Conservation (phyloP, 2,329 filamentous ascomycete species). For the Teratosphaeria pseudoeucalypti region DNA sequence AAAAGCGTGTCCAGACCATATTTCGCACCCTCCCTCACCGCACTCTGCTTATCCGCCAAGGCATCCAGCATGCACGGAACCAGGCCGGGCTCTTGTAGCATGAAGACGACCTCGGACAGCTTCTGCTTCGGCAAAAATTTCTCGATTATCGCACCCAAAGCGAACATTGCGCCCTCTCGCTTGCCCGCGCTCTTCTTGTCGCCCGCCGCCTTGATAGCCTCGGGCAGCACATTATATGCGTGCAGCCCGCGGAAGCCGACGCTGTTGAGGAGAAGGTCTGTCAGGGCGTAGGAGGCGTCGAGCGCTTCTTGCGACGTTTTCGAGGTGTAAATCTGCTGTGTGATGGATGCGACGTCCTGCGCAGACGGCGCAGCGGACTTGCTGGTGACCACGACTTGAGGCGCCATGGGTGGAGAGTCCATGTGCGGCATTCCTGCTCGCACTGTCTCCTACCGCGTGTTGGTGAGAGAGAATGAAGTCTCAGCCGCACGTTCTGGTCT, state of each 20-base stretch:
- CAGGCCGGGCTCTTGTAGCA: conserved; percentile 69
- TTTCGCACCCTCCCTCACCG: conserved; percentile 83
- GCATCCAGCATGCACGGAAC: conserved; percentile 68
- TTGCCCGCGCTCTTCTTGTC: conserved; percentile 88
- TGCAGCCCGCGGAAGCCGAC: conserved; percentile 53
- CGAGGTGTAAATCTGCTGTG: conserved; percentile 36
- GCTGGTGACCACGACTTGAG: conserved; percentile 37
- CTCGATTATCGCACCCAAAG: conserved; percentile 88
- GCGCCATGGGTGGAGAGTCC: conserved; percentile 40
- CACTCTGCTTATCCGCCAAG: conserved; percentile 77
- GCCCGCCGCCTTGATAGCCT: conserved; percentile 64
- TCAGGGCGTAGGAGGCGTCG: conserved; percentile 55
- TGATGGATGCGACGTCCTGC: conserved; percentile 36
- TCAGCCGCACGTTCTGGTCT: not conserved
- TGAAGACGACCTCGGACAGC: conserved; percentile 68
- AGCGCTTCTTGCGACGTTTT: conserved; percentile 46
- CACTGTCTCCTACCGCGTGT: not conserved
- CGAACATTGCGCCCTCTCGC: conserved; percentile 88
- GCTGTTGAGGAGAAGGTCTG: conserved; percentile 53
- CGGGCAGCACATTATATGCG: conserved; percentile 51
- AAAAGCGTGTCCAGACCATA: conserved; percentile 91
- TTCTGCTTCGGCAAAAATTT: conserved; percentile 69
- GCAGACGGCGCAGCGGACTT: conserved; percentile 33
- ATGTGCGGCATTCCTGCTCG: conserved; percentile 35
- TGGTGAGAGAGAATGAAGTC: not conserved